Evolutionary conservation across 306 rosid species (phyloP).

Genomic region (Malus domestica): ASM211411v1 NC_041799.1:13756501-13757000

Average conservation of each 20-base stretch:
- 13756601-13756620: slow-evolving; percentile 80
- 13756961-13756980: background rate
- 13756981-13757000: background rate
- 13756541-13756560: slow-evolving; percentile 81
- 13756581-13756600: slow-evolving; percentile 48
- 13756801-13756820: slow-evolving; percentile 63
- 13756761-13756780: slow-evolving; percentile 63
- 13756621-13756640: slow-evolving; percentile 56
- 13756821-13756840: slow-evolving; percentile 73
- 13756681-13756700: slow-evolving; percentile 54
- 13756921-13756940: background rate
- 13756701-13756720: slow-evolving; percentile 51
- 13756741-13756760: slow-evolving; percentile 78
- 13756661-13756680: slow-evolving; percentile 88
- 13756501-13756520: background rate
- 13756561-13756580: slow-evolving; percentile 72
- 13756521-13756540: slow-evolving; percentile 48
- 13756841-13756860: slow-evolving; percentile 76
- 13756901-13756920: slow-evolving; percentile 14
- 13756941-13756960: background rate
- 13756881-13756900: slow-evolving; percentile 89
- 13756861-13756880: slow-evolving; percentile 66
- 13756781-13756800: slow-evolving; percentile 73
- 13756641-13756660: slow-evolving; percentile 76
- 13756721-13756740: slow-evolving; percentile 39